Evolutionary conservation across 2,329 filamentous ascomycete species (phyloP), one percentile per base, ranked within the genome.

Genomic region (Fusarium secorum): DNA sequence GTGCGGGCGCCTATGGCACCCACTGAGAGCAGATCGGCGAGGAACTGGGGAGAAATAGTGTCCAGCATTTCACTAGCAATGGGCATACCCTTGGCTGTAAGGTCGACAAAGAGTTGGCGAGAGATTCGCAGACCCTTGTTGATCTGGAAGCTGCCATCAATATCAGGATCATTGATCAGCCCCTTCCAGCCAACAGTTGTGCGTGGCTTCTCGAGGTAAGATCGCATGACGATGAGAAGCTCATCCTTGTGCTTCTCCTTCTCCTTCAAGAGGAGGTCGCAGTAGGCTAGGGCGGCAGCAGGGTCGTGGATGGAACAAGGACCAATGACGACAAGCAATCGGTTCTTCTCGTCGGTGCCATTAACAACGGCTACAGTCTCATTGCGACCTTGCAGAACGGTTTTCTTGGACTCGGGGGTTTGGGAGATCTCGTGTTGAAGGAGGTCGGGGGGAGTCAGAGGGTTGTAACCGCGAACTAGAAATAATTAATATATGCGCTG

Each of bases 101-200:
- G 85, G 80, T 98, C 94, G 70, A 97, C 91, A 82, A 98, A 98
- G 79, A 99, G 88, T 82, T 98, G 91, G 74, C 96, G 89, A 60
- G 94, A 93, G 60, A 94, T 86, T 54, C 93, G 90, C 78, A 99
- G 83, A 24, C 96, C 96, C 87, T 98, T 98, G 87, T 98, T 98
- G 85, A 99, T 98, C 84, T 98, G 91, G 91, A 97, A 98, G 82
- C 92, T 96, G 81, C 97, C 95, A 82, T 98, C 95, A 79, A 99
- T 97, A 78, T 98, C 95, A 4, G 96, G 96, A 83, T 99, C 96
- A 81, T 99, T 98, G 85, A 99, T 97, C 76, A 99, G 85, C 53
- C 96, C 96, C 86, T 99, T 99, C 96, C 96, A 99, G 75, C 96
- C 96, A 32, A 99, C 94, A 0, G 96, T 99, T 32, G 96, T 99